These are phyloP conservation scores for Suillus decipiens DNA, from an alignment of 768 basidiomycete genomes.

Conservation along the genomic window DNA sequence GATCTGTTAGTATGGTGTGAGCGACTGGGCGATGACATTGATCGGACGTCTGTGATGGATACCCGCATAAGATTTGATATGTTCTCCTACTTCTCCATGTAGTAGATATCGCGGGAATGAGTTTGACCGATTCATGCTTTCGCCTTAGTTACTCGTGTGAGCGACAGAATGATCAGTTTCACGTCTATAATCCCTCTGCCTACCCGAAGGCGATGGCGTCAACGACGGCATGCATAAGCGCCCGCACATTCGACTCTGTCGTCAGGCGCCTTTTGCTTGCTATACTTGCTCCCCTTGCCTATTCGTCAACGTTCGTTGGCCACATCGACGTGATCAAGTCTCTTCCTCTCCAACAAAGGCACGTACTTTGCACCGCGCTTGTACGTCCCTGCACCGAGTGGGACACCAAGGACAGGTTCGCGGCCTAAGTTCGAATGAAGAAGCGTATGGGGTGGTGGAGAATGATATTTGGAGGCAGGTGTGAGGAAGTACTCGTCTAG, in stretches of 20 bases:
- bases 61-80: not conserved
- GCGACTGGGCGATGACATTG: not conserved
- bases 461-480: conserved; percentile 55
- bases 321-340: conserved; percentile 70
- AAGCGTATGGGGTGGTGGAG: conserved; percentile 35
- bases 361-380: conserved; percentile 64
- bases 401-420: conserved; percentile 46
- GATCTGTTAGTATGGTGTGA: conserved; percentile 59
- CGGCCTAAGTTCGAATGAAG: conserved; percentile 18
- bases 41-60: not conserved
- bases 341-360: conserved; percentile 63
- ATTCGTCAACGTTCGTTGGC: conserved; percentile 79
- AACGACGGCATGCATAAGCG: not conserved
- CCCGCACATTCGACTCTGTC: conserved; percentile 12
- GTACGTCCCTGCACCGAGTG: conserved; percentile 71
- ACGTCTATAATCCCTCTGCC: not conserved
- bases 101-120: not conserved
- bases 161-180: not conserved
- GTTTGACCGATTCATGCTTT: not conserved
- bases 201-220: not conserved
- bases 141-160: not conserved
- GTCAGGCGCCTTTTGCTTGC: conserved; percentile 1
- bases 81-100: not conserved
- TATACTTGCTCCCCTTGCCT: conserved; percentile 54
- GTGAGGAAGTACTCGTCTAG: conserved; percentile 67